These are phyloP conservation scores for Termitomyces eurrhizus DNA, from an alignment of 768 basidiomycete genomes.

Conservation along the genomic window DNA sequence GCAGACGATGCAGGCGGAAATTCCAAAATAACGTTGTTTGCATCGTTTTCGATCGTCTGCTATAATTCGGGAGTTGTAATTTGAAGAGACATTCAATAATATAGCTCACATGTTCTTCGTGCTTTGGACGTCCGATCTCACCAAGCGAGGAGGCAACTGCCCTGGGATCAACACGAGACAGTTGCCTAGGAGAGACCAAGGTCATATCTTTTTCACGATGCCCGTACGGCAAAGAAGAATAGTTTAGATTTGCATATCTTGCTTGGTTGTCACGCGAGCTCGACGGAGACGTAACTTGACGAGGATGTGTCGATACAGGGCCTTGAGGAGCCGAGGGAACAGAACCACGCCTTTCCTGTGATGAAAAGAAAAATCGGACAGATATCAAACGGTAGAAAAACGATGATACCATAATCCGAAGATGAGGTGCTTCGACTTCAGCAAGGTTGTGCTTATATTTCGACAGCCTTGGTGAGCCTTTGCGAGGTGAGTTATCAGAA, in stretches of 20 bases:
- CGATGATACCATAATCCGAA: constrained; percentile 2
- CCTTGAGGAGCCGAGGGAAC: not conserved
- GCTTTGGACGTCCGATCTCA: not conserved
- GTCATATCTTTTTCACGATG: constrained; percentile 20
- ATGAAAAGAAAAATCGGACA: not conserved
- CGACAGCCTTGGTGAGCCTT: constrained; percentile 8
- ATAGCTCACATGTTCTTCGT: constrained; percentile 1
- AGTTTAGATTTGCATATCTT: not conserved
- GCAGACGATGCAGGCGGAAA: not conserved
- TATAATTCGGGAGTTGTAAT: not conserved
- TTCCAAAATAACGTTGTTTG: no score
- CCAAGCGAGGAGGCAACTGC: constrained; percentile 1
- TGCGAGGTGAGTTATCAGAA: constrained; percentile 28
- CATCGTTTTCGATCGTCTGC: not conserved
- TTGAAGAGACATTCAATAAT: not conserved
- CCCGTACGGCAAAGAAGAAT: constrained; percentile 13
- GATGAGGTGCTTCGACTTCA: constrained; percentile 27
- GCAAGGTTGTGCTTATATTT: constrained; percentile 31
- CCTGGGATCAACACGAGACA: constrained; percentile 10
- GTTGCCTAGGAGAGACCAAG: constrained; percentile 9
- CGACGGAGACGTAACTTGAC: constrained; percentile 1
- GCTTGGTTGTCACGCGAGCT: constrained; percentile 10
- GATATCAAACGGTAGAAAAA: not conserved
- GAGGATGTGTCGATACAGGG: constrained; percentile 2
- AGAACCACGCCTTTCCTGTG: not conserved